Evolutionary conservation across 1,139 yeast genomes (phyloP).

Genomic region (Yamadazyma triangularis): DNA sequence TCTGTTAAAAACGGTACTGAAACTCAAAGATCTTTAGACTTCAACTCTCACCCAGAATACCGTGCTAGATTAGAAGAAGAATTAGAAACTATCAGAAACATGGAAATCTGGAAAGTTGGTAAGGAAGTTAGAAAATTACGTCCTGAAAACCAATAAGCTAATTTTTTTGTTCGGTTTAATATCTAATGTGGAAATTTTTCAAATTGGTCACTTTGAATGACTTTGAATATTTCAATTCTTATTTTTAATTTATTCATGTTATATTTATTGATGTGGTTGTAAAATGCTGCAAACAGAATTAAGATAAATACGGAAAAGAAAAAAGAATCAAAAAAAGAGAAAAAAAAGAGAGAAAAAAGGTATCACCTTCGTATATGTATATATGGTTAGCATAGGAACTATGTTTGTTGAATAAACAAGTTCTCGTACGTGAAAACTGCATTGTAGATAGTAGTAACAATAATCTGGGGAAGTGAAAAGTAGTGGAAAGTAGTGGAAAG

Average conservation of each 20-base stretch:
- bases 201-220: constrained; percentile 1
- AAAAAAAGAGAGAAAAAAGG: too few species aligned
- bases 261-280: neutral
- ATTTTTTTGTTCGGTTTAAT: neutral
- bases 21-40: constrained; percentile 96
- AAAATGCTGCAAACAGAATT: too few species aligned
- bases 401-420: neutral
- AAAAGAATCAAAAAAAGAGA: neutral
- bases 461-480: neutral
- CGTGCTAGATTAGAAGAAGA: constrained; percentile 94
- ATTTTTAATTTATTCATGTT: neutral
- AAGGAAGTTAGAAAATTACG: constrained; percentile 99
- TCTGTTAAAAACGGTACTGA: constrained; percentile 94
- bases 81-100: constrained; percentile 86
- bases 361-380: too few species aligned
- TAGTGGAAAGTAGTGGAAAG: neutral
- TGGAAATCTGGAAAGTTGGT: constrained; percentile 99
- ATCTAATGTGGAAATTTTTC: neutral
- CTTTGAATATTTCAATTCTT: constrained; percentile 1
- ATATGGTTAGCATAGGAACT: neutral
- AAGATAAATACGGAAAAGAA: too few species aligned
- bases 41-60: constrained; percentile 97
- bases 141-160: constrained; percentile 85
- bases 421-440: too few species aligned
- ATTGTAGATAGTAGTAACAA: neutral